Base-by-base conservation (phyloP, 306 rosid species). In the Betula pendula region DNA sequence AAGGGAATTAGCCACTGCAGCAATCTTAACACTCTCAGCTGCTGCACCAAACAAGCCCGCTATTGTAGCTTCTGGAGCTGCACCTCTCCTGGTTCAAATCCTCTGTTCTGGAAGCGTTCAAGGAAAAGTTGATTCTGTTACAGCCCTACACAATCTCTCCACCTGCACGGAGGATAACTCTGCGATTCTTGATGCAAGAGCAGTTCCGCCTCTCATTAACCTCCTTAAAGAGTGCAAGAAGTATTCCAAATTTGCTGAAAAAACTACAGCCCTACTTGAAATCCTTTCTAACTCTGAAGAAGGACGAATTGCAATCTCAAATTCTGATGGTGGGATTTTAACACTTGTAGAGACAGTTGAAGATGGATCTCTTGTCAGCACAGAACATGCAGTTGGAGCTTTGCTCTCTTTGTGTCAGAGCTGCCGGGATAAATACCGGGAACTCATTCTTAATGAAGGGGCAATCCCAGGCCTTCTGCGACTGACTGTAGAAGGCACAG, bases 211-310 rank as follows among this genome's bases (percentile, higher is more conserved):
- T 88, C 96, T 93, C 13, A 87, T 91, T 75, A 85, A 87, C 85
- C 98, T 93, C 73, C 95, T 93, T 75, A 93, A 87, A 81, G 95
- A 91, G 35, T 93, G 98, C 87, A 93, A 85, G 84, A 91, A 88
- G 82, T 87, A 88, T 47, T 93, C 98, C 48, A 93, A 93, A 80
- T 91, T 91, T 80, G 98, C 97, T 4, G 98, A 89, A 79, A 93
- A 93, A 80, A 89, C 95, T 17, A 85, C 93, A 7, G 82, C 95
- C 19, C 86, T 93, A 49, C 93, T 93, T 0, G 93, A 93, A 80
- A 84, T 91, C 83, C 89, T 93, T 8, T 91, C 92, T 29, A 80
- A 87, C 53, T 85, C 89, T 0, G 93, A 91, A 75, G 95, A 91
- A 84, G 98, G 96, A 45, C 85, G 83, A 68, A 69, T 33, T 2